These are phyloP conservation scores for Aspergillus sclerotialis DNA, from an alignment of 2,329 filamentous ascomycete genomes.

Conservation along the genomic window DNA sequence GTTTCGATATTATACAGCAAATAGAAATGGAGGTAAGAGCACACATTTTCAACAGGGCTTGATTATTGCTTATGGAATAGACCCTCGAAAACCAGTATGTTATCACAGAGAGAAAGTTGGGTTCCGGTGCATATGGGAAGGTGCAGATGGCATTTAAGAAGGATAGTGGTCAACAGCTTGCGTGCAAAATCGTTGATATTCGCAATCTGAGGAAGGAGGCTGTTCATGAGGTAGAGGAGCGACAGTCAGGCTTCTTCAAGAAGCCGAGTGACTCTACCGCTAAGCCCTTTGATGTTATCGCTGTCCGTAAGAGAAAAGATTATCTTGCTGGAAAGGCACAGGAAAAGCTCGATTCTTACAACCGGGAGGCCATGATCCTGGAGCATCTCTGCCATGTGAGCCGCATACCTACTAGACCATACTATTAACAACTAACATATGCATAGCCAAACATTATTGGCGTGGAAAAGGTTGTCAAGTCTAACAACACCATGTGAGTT, in stretches of 20 bases:
- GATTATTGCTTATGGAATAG: constrained; percentile 13
- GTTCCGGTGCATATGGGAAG: constrained; percentile 35
- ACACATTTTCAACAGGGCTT: no score
- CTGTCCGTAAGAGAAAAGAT: constrained; percentile 6
- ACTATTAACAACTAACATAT: constrained; percentile 6
- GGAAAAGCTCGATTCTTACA: constrained; percentile 24
- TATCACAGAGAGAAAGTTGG: constrained; percentile 34
- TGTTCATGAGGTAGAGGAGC: constrained; percentile 3
- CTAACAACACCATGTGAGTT: constrained; percentile 44
- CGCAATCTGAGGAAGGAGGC: constrained; percentile 14
- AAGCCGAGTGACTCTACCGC: background rate
- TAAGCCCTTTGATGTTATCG: constrained; percentile 4
- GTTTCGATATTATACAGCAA: constrained; percentile 21
- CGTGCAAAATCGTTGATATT: constrained; percentile 41
- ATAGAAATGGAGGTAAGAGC: constrained; percentile 28
- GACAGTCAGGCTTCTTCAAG: constrained; percentile 8
- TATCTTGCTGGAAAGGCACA: constrained; percentile 16
- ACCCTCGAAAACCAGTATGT: constrained; percentile 25
- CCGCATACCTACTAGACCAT: background rate
- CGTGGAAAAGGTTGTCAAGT: constrained; percentile 51
- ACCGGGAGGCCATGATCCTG: constrained; percentile 41
- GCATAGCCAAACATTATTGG: constrained; percentile 52
- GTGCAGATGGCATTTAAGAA: constrained; percentile 38
- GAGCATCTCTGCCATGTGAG: constrained; percentile 47
- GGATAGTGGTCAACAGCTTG: constrained; percentile 29